These are phyloP conservation scores for Trametes sp. DNA, from an alignment of 1,284 basidiomycete genomes.

Conservation along the genomic window DNA sequence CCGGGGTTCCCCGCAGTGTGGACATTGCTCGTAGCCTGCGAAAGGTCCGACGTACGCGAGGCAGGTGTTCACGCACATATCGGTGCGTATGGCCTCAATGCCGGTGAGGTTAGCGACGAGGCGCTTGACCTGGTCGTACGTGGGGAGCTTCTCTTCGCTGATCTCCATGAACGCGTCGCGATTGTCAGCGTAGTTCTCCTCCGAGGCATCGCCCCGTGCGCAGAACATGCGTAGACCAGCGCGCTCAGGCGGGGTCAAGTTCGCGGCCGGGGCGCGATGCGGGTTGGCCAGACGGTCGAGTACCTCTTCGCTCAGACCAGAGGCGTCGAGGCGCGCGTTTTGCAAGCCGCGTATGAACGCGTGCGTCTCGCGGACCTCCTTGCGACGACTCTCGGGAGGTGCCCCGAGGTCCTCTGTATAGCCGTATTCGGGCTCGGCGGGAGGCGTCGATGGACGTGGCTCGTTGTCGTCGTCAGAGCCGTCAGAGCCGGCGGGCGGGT, in stretches of 20 bases:
- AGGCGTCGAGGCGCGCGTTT: not conserved
- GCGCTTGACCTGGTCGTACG: conserved; percentile 9
- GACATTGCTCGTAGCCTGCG: conserved; percentile 27
- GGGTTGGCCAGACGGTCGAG: not conserved
- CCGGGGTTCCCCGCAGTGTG: conserved; percentile 14
- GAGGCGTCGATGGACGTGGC: not conserved
- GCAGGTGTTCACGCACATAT: conserved; percentile 47
- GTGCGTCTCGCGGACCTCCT: conserved; percentile 6
- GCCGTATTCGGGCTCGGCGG: not conserved
- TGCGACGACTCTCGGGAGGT: not conserved
- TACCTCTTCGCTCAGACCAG: not conserved
- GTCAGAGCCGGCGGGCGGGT: too few species aligned
- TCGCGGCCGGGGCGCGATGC: not conserved
- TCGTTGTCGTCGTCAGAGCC: not conserved
- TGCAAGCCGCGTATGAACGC: not conserved
- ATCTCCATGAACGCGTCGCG: conserved; percentile 6
- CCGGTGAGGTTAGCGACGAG: conserved; percentile 37
- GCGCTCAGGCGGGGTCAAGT: not conserved
- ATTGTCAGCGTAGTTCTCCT: conserved; percentile 10
- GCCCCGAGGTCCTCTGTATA: not conserved
- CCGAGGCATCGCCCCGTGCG: conserved; percentile 7
- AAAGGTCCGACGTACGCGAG: conserved; percentile 43
- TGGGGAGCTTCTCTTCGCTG: not conserved
- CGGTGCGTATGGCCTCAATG: conserved; percentile 31
- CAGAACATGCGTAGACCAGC: conserved; percentile 7